These are phyloP conservation scores for Podosphaera aphanis DNA, from an alignment of 2,329 filamentous ascomycete species.

Conservation along the genomic window DNA sequence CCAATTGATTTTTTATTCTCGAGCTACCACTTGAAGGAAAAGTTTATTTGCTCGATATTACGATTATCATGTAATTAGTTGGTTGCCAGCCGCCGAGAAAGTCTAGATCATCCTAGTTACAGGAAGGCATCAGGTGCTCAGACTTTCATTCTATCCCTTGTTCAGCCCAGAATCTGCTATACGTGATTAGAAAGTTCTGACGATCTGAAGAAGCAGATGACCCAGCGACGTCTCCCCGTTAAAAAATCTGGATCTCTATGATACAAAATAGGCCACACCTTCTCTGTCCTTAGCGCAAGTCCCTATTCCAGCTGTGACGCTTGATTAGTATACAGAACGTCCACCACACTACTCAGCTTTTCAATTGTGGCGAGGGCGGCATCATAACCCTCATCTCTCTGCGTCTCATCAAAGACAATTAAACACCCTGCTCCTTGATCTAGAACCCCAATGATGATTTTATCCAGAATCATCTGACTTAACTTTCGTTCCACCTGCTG, in stretches of 20 bases:
- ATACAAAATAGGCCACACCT: background rate
- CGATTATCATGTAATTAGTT: background rate
- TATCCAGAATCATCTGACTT: constrained; percentile 98
- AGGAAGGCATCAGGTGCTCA: background rate
- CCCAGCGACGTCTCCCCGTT: background rate
- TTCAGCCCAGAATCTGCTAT: background rate
- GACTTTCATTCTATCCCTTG: background rate
- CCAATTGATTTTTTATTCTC: too few relatives aligned
- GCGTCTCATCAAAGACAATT: constrained; percentile 89
- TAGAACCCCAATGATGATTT: constrained; percentile 90
- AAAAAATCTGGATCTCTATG: background rate
- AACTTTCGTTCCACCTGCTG: constrained; percentile 95
- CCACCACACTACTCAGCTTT: constrained; percentile 90
- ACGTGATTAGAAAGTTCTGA: background rate
- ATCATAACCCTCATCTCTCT: constrained; percentile 83
- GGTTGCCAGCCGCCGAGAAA: background rate
- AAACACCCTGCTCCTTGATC: constrained; percentile 95
- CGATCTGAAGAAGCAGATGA: background rate
- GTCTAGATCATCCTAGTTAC: background rate
- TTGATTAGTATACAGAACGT: constrained; percentile 94
- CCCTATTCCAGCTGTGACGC: constrained; percentile 73
- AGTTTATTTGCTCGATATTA: background rate
- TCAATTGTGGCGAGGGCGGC: constrained; percentile 85
- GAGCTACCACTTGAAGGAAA: background rate
- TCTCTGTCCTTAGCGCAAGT: background rate